A percentile compares a stretch with the other conserved stretches of the same genome.
phyloP scores from a whole-genome alignment of 176 grass and related monocot species.

The sorghum (Sorghum bicolor) region DNA sequence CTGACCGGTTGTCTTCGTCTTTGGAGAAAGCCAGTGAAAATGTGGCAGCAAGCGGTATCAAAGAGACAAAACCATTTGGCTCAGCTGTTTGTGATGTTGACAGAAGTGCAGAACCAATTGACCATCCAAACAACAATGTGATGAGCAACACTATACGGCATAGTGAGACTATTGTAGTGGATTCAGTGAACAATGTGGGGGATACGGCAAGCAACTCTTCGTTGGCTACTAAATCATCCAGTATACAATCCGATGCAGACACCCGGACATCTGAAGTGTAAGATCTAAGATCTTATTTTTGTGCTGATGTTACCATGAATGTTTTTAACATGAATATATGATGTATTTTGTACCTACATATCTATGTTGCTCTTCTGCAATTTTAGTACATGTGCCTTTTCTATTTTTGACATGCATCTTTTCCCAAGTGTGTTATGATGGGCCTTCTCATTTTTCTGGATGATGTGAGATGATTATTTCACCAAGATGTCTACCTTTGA shows the following conservation, averaged over 20 bases:
- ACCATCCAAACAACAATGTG: constrained; percentile 11
- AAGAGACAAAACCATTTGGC: constrained; percentile 26
- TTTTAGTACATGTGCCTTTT: neutral
- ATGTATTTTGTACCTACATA: constrained; percentile 4
- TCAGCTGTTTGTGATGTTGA: constrained; percentile 21
- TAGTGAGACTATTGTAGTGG: constrained; percentile 19
- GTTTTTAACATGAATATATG: constrained; percentile 11
- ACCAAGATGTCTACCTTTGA: neutral
- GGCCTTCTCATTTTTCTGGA: neutral
- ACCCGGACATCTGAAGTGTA: constrained; percentile 52
- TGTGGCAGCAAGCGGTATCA: constrained; percentile 15
- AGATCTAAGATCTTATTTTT: constrained; percentile 35
- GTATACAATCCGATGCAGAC: constrained; percentile 59
- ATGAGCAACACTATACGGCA: constrained; percentile 8
- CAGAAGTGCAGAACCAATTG: constrained; percentile 19
- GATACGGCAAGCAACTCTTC: constrained; percentile 56
- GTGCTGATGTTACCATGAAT: constrained; percentile 14
- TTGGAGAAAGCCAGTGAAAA: constrained; percentile 45
- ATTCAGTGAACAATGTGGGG: constrained; percentile 29
- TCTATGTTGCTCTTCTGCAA: neutral
- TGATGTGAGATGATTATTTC: neutral
- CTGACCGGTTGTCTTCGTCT: constrained; percentile 46
- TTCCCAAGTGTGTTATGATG: constrained; percentile 14
- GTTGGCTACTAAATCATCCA: constrained; percentile 50
- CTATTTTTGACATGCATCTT: constrained; percentile 4